These are phyloP conservation scores for Tephrocybe sp. DNA, from an alignment of 768 basidiomycete species.

Conservation along the genomic window DNA sequence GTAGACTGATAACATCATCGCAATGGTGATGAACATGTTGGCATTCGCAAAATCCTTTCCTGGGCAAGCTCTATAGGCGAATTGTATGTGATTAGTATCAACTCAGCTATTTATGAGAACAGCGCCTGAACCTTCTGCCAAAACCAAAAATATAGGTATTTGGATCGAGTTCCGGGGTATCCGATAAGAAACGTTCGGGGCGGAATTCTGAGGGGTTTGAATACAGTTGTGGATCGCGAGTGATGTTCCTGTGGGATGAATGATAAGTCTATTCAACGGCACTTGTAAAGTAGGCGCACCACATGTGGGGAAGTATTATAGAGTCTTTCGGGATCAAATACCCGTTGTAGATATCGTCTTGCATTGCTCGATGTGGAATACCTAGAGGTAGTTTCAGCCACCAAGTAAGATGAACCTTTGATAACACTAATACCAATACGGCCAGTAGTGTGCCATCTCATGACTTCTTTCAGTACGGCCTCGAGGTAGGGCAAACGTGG, in stretches of 20 bases:
- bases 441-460: conserved; percentile 28
- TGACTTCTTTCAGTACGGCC: conserved; percentile 29
- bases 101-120: neutral
- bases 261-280: neutral
- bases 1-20: conserved; percentile 28
- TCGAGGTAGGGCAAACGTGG: conserved; percentile 28
- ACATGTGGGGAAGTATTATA: conserved; percentile 14
- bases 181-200: conserved; percentile 37
- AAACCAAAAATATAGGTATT: conserved; percentile 44
- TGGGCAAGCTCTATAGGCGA: conserved; percentile 22
- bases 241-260: conserved; percentile 20
- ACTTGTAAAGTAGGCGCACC: conserved; percentile 4
- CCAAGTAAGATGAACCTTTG: neutral
- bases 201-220: conserved; percentile 26
- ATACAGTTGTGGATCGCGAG: conserved; percentile 22
- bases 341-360: conserved; percentile 16
- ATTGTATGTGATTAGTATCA: neutral
- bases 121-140: conserved; percentile 34
- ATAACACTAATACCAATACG: conserved; percentile 22
- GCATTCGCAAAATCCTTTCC: conserved; percentile 29
- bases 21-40: conserved; percentile 25
- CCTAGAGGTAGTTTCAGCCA: neutral
- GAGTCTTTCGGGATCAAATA: conserved; percentile 17
- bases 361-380: conserved; percentile 14
- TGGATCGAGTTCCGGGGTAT: conserved; percentile 32